Conservation (phyloP, 176 grass and related monocot genomes). For the Poa pratensis region DNA sequence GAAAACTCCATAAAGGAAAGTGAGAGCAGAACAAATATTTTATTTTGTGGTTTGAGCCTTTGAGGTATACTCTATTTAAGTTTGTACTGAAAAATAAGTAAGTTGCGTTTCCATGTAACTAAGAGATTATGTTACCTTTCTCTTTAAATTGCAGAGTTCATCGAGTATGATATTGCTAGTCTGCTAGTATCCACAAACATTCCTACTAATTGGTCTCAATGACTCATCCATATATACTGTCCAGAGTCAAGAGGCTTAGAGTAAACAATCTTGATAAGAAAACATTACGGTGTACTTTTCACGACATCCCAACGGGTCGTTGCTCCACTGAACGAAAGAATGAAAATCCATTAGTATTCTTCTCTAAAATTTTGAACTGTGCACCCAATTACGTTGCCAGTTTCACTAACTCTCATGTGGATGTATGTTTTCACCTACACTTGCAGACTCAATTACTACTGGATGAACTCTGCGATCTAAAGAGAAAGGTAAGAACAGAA, state of each 20-base stretch:
- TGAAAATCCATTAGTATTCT: neutral
- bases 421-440: neutral
- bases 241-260: no score
- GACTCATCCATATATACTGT: neutral
- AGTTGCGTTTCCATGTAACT: no score
- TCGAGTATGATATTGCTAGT: neutral
- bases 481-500: constrained; percentile 57
- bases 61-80: no score
- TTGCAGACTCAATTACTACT: constrained; percentile 66
- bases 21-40: no score
- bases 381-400: neutral
- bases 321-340: neutral
- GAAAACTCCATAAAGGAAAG: no score
- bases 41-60: no score
- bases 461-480: constrained; percentile 69
- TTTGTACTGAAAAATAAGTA: no score
- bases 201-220: neutral
- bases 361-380: neutral
- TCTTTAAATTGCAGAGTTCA: no score
- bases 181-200: neutral
- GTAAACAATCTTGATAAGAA: no score
- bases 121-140: no score
- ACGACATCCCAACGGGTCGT: no score
- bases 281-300: no score
- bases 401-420: constrained; percentile 11